Percentiles rank a stretch among this genome's conserved stretches.
These are phyloP conservation scores for Prasinococcaceae sp. DNA, from an alignment of 139 green algal genomes.

Conservation along the genomic window DNA sequence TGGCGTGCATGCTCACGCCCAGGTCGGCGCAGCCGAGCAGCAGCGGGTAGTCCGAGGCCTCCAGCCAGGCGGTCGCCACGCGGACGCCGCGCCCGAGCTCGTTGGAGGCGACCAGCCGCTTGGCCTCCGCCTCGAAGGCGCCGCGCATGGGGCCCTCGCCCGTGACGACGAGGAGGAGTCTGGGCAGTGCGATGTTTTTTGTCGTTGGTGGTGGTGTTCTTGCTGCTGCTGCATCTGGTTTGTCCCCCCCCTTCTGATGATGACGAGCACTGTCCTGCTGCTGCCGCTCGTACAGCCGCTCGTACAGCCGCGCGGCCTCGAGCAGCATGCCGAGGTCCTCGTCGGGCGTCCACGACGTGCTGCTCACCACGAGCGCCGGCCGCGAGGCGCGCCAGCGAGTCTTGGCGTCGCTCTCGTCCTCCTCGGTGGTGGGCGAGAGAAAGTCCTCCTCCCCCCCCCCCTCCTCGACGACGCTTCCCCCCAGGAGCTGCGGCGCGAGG, in stretches of 20 bases:
- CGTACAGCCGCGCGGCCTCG: constrained; percentile 38
- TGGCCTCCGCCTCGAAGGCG: constrained; percentile 48
- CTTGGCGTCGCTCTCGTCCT: constrained; percentile 15
- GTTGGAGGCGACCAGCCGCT: too few species aligned
- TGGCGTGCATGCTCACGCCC: constrained; percentile 81
- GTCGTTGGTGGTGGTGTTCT: too few species aligned
- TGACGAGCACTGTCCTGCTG: too few species aligned
- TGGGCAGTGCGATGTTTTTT: constrained; percentile 22
- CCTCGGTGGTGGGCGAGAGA: background rate
- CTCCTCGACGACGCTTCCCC: too few species aligned
- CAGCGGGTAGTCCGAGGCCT: constrained; percentile 72
- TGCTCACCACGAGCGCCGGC: constrained; percentile 75
- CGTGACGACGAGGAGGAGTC: constrained; percentile 18
- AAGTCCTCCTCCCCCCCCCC: too few species aligned
- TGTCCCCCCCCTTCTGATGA: too few species aligned
- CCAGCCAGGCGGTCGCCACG: constrained; percentile 75
- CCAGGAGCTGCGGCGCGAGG: too few species aligned
- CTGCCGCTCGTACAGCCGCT: constrained; percentile 9
- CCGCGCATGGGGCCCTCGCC: constrained; percentile 57
- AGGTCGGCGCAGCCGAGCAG: constrained; percentile 78
- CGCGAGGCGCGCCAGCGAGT: constrained; percentile 31
- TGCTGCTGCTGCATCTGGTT: too few species aligned
- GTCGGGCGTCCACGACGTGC: constrained; percentile 92
- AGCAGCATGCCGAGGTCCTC: constrained; percentile 92
- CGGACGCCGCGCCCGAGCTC: constrained; percentile 41